These are phyloP conservation scores for Leishmania major DNA, from an alignment of 208 protist genomes.

Conservation along the genomic window DNA sequence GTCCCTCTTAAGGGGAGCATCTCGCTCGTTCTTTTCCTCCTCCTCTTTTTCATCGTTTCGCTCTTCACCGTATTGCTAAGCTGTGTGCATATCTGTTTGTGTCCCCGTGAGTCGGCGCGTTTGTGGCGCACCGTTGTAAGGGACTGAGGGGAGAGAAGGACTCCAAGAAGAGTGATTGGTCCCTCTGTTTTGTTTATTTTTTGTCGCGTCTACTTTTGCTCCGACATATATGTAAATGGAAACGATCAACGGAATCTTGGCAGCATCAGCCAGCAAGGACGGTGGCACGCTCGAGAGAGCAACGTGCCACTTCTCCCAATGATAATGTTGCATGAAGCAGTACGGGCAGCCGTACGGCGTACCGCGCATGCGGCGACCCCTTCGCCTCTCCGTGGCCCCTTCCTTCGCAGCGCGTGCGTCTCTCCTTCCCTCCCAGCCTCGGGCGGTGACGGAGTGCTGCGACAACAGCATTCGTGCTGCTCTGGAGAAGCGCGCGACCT, in stretches of 20 bases:
- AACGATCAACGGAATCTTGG: neutral
- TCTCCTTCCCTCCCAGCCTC: neutral
- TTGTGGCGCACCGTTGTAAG: neutral
- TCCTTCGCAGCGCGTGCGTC: neutral
- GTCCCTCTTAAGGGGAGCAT: neutral
- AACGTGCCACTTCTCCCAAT: neutral
- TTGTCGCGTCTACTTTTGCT: neutral
- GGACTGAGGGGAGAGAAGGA: neutral
- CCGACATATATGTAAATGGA: neutral
- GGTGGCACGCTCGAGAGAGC: neutral
- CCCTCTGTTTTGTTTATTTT: neutral
- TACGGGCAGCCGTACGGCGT: neutral
- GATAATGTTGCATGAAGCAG: neutral
- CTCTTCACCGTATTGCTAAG: conserved; percentile 3
- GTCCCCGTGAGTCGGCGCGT: neutral
- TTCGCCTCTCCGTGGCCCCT: neutral
- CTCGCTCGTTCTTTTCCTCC: neutral
- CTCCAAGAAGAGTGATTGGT: neutral
- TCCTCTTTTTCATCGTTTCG: neutral
- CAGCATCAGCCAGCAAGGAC: neutral
- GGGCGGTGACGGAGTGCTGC: neutral
- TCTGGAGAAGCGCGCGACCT: neutral
- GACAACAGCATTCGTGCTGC: neutral
- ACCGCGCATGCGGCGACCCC: neutral
- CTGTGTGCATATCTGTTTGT: neutral